phyloP scores from a whole-genome alignment of 352 stramenopile genomes.

The Phytophthora cajani region DNA sequence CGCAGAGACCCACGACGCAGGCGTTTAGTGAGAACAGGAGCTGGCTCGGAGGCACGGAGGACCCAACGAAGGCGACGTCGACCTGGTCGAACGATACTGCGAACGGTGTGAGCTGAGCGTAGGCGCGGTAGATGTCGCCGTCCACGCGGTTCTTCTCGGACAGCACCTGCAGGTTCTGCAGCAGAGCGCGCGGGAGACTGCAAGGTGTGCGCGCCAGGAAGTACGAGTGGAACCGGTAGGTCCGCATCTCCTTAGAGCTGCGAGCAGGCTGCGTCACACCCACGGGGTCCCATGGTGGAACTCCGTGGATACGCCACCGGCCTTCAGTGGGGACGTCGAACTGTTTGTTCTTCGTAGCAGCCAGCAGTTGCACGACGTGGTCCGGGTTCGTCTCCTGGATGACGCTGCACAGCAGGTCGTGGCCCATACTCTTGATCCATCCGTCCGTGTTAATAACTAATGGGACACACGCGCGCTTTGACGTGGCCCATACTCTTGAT shows the following conservation, averaged over 20 bases:
- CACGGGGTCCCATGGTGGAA: conserved; percentile 74
- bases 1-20: conserved; percentile 76
- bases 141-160: conserved; percentile 75
- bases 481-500: conserved; percentile 96
- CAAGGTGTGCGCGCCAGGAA: conserved; percentile 59
- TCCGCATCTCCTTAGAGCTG: conserved; percentile 84
- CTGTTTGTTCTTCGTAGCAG: conserved; percentile 88
- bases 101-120: conserved; percentile 53
- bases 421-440: conserved; percentile 97
- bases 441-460: conserved; percentile 97
- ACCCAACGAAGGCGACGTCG: conserved; percentile 64
- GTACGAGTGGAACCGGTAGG: conserved; percentile 84
- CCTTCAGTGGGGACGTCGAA: conserved; percentile 72
- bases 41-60: conserved; percentile 75
- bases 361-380: conserved; percentile 95
- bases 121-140: conserved; percentile 59
- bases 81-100: conserved; percentile 65
- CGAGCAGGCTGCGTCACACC: conserved; percentile 66
- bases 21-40: conserved; percentile 78
- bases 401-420: conserved; percentile 93
- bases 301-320: conserved; percentile 61
- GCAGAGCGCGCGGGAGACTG: conserved; percentile 39
- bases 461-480: conserved; percentile 52
- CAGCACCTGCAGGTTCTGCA: conserved; percentile 78
- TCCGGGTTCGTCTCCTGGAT: conserved; percentile 85